phyloP scores from a whole-genome alignment of 176 grass and related monocot genomes.

The Paspalum notatum region DNA sequence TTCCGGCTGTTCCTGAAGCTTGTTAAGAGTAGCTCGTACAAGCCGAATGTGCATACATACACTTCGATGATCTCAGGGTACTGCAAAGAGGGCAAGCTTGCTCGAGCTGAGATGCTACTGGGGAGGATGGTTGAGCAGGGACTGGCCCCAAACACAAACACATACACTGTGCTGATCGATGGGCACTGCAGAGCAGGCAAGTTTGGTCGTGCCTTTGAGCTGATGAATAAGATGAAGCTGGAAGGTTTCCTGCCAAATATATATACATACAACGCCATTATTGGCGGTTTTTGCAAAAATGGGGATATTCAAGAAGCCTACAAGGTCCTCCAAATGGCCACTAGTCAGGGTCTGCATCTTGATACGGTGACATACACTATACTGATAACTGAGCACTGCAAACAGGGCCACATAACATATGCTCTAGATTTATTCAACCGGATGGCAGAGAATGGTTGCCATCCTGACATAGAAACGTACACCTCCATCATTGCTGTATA shows the following conservation, averaged over 20 bases:
- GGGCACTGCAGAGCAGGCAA: slow-evolving; percentile 72
- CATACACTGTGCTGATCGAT: slow-evolving; percentile 68
- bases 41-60: slow-evolving; percentile 79
- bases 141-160: slow-evolving; percentile 76
- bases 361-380: slow-evolving; percentile 90
- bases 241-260: slow-evolving; percentile 74
- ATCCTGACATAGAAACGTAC: slow-evolving; percentile 80
- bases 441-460: slow-evolving; percentile 68
- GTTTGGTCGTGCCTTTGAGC: slow-evolving; percentile 65
- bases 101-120: slow-evolving; percentile 84
- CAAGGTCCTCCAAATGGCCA: slow-evolving; percentile 62
- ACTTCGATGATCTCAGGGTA: slow-evolving; percentile 88
- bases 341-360: slow-evolving; percentile 56
- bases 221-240: slow-evolving; percentile 67
- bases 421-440: slow-evolving; percentile 70
- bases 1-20: slow-evolving; percentile 89
- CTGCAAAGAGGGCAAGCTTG: slow-evolving; percentile 80
- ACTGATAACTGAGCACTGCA: slow-evolving; percentile 79
- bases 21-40: slow-evolving; percentile 71
- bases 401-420: slow-evolving; percentile 62
- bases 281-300: slow-evolving; percentile 67
- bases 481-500: slow-evolving; percentile 79
- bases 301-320: slow-evolving; percentile 79
- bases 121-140: slow-evolving; percentile 79
- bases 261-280: slow-evolving; percentile 81